Percentiles rank a stretch among this genome's conserved stretches.
Conservation (phyloP, 192 early-diverging fungal genomes). For the Rhizoclosmatium sp. region DNA sequence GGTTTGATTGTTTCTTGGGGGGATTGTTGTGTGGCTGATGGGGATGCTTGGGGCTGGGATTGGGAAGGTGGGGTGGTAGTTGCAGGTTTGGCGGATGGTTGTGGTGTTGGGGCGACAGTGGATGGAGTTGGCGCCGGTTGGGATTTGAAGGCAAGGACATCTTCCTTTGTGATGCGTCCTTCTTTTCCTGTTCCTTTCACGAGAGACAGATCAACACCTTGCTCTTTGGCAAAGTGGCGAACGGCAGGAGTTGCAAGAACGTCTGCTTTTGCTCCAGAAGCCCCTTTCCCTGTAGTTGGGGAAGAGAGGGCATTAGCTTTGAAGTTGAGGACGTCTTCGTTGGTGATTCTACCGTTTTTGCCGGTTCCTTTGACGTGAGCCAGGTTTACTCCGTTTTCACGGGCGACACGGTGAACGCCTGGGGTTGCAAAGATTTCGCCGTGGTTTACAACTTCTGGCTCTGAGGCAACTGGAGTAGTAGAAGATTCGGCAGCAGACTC, state of each 20-base stretch:
- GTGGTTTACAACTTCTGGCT: neutral
- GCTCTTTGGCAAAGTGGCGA: slow-evolving; percentile 81
- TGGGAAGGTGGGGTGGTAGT: too few species aligned
- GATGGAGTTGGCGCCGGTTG: neutral
- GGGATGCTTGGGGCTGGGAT: too few species aligned
- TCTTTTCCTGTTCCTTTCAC: slow-evolving; percentile 84
- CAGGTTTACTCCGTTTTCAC: slow-evolving; percentile 70
- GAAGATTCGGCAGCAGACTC: slow-evolving; percentile 5
- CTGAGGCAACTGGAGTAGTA: neutral
- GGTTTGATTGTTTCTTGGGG: slow-evolving; percentile 65
- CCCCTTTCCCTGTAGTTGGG: neutral
- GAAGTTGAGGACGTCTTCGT: slow-evolving; percentile 85
- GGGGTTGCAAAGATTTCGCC: slow-evolving; percentile 77
- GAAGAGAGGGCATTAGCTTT: neutral
- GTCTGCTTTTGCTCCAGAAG: neutral
- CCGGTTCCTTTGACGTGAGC: neutral
- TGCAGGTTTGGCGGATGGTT: neutral
- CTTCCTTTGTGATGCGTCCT: slow-evolving; percentile 92
- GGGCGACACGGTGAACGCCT: slow-evolving; percentile 20
- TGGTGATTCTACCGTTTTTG: slow-evolving; percentile 67
- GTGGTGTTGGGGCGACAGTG: neutral
- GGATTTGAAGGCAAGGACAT: slow-evolving; percentile 69
- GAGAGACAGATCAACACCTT: slow-evolving; percentile 73
- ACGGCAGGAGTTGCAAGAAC: slow-evolving; percentile 90
- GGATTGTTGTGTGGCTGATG: too few species aligned